Evolutionary conservation across 768 basidiomycete genomes (phyloP), one percentile per base, ranked within the genome.

Genomic region (Mycena polygramma): DNA sequence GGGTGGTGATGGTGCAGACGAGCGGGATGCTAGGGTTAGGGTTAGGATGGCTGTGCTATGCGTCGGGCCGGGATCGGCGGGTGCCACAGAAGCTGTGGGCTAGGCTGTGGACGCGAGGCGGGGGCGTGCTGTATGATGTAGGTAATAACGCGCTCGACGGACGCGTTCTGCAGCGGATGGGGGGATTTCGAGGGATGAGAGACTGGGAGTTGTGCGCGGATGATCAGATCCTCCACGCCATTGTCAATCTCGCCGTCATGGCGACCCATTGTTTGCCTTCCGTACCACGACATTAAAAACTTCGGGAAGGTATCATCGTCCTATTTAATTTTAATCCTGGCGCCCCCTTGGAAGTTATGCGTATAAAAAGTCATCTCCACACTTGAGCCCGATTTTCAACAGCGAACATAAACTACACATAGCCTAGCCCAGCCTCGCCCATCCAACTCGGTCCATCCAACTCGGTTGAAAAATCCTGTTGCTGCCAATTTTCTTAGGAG

Each of bases 1-100:
- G 49, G 65, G 49, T 71, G 60, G 57, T 71, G 48, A 61, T 71
- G 65, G 70, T 66, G 30, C n/a, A 30, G 57, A 36, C 57, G 46
- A 43, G 60, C 70, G 70, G 65, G 59, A 63, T 30, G 30, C 65
- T 65, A 65, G 58, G 65, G 60, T 64, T 48, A 48, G 68, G 52
- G 68, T 22, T 69, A 8, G 49, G 55, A 52, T 55, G 59, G 68
- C 55, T 58, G 55, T 62, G 68, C 68, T 46, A 45, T n/a, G 6
- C 10, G 7, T 7, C 35, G 30, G 59, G 30, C 10, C 46, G 46
- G 59, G 35, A 4, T 17, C 30, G 22, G 49, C 49, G 17, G 35
- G 35, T 43, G 41, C 41, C 53, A 24, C 17, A 30, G 35, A 36
- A 54, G 53, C 53, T 54, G 57, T 41, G 15, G 30, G 10, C 43